These are phyloP conservation scores for Ustilago bromivora DNA, from an alignment of 1,284 basidiomycete species.

Conservation along the genomic window DNA sequence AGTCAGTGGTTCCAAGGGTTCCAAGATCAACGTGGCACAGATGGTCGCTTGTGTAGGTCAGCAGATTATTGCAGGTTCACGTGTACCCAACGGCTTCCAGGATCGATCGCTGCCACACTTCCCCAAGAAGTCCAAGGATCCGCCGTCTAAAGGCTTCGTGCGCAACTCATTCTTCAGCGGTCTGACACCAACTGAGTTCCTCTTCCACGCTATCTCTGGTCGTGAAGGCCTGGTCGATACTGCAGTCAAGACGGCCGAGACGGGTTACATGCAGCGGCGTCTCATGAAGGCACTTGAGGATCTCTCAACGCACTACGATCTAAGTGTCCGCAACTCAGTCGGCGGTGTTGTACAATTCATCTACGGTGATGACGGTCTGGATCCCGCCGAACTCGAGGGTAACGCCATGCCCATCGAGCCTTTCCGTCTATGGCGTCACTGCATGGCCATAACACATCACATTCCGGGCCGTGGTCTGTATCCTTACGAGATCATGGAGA, in stretches of 20 bases:
- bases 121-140: conserved; percentile 95
- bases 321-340: conserved; percentile 93
- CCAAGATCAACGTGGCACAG: conserved; percentile 98
- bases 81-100: conserved; percentile 99
- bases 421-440: conserved; percentile 85
- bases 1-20: conserved; percentile 97
- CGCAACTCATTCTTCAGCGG: conserved; percentile 95
- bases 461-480: conserved; percentile 76
- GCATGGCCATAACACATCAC: conserved; percentile 75
- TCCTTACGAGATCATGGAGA: conserved; percentile 87
- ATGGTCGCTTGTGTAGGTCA: conserved; percentile 99
- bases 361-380: conserved; percentile 96
- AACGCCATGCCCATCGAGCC: conserved; percentile 82
- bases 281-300: conserved; percentile 99
- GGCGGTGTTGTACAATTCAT: conserved; percentile 98
- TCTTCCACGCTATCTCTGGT: conserved; percentile 99
- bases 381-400: conserved; percentile 94
- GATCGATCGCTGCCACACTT: conserved; percentile 98
- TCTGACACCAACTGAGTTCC: conserved; percentile 93
- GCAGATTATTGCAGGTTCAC: conserved; percentile 97
- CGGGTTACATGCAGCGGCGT: conserved; percentile 98
- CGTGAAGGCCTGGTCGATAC: conserved; percentile 99
- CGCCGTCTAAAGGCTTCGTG: conserved; percentile 98
- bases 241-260: conserved; percentile 99
- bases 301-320: conserved; percentile 94